These are phyloP conservation scores for Sarocladium oryzae DNA, from an alignment of 2,329 filamentous ascomycete genomes.

Conservation along the genomic window DNA sequence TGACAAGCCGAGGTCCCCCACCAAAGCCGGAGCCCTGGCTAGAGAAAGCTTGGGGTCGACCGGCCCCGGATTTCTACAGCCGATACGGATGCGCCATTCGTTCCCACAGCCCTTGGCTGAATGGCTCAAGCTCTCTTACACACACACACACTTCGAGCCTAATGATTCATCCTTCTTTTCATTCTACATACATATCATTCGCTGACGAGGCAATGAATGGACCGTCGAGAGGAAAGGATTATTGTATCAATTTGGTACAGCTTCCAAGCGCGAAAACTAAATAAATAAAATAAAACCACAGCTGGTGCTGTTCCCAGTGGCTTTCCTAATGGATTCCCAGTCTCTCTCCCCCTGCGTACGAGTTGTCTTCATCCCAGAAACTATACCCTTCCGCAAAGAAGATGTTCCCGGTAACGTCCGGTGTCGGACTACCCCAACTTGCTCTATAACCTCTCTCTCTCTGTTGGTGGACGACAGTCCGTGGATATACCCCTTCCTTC, in stretches of 20 bases:
- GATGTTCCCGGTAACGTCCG: constrained; percentile 4
- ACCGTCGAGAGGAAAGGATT: not conserved
- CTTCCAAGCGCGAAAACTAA: not conserved
- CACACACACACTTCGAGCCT: too few relatives aligned
- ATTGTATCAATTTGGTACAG: constrained; percentile 8
- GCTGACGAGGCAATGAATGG: too few relatives aligned
- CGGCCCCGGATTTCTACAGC: constrained; percentile 7
- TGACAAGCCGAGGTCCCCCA: constrained; percentile 10
- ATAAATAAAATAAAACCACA: not conserved
- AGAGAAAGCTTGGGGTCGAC: not conserved
- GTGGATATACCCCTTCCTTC: not conserved
- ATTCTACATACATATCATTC: too few relatives aligned
- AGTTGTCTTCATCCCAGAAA: not conserved
- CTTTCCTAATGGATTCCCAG: too few relatives aligned
- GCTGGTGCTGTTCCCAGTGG: not conserved
- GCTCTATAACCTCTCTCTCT: constrained; percentile 1
- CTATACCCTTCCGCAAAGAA: not conserved
- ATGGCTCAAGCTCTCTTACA: too few relatives aligned
- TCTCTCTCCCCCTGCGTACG: too few relatives aligned
- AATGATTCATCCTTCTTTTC: not conserved
- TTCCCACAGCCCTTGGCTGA: too few relatives aligned
- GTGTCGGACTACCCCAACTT: constrained; percentile 2
- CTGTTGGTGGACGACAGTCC: not conserved
- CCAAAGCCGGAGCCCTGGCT: not conserved
- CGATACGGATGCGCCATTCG: too few relatives aligned